A percentile compares a stretch with the other conserved stretches of the same genome.
Conservation (phyloP, 2,329 filamentous ascomycete species). For the Penicillium thymicola region DNA sequence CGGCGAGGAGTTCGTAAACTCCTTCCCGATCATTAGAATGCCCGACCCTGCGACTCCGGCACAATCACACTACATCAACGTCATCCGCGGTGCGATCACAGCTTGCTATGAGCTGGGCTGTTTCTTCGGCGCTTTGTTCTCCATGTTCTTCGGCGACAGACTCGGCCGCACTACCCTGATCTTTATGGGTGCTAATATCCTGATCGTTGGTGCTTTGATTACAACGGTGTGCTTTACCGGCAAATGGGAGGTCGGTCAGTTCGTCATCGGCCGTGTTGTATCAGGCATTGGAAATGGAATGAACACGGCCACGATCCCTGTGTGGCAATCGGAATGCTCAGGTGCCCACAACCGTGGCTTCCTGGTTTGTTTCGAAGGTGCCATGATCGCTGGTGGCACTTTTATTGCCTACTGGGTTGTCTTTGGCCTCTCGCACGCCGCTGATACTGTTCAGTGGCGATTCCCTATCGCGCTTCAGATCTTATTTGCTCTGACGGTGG, state of each 20-base stretch:
- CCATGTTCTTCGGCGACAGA: constrained; percentile 17
- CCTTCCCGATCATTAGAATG: constrained; percentile 13
- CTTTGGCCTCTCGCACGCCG: constrained; percentile 35
- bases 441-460: constrained; percentile 39
- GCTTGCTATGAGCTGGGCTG: constrained; percentile 50
- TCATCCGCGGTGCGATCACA: constrained; percentile 48
- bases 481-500: constrained; percentile 35
- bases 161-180: constrained; percentile 38
- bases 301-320: constrained; percentile 33
- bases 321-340: constrained; percentile 33
- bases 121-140: constrained; percentile 26
- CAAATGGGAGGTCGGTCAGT: constrained; percentile 29
- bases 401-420: constrained; percentile 37
- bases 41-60: constrained; percentile 30
- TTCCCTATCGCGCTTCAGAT: constrained; percentile 49
- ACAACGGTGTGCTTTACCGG: constrained; percentile 12
- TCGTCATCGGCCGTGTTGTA: constrained; percentile 30
- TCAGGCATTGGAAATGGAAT: constrained; percentile 33
- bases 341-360: constrained; percentile 25
- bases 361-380: constrained; percentile 29
- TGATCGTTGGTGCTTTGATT: constrained; percentile 23
- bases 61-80: constrained; percentile 23
- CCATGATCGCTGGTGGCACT: constrained; percentile 33
- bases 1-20: constrained; percentile 16
- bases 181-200: constrained; percentile 53